phyloP scores from a whole-genome alignment of 1,284 basidiomycete species.

The Malassezia nana region DNA sequence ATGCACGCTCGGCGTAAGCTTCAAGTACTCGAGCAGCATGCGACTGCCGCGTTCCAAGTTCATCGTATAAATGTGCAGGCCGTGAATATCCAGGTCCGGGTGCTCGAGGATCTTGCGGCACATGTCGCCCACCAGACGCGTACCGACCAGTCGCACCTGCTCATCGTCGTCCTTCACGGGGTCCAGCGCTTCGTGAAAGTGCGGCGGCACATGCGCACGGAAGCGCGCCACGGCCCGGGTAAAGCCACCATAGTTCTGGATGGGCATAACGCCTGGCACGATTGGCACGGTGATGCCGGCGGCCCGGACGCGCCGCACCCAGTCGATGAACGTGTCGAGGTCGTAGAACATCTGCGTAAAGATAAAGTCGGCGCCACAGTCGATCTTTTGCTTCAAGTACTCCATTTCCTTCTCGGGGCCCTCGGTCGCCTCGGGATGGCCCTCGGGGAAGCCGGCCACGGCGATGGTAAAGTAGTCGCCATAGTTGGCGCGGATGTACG shows the following conservation, averaged over 20 bases:
- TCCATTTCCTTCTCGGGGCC: constrained; percentile 59
- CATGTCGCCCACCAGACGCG: constrained; percentile 43
- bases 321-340: constrained; percentile 68
- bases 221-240: constrained; percentile 80
- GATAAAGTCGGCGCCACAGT: constrained; percentile 77
- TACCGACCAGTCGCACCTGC: constrained; percentile 35
- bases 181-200: constrained; percentile 69
- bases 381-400: constrained; percentile 76
- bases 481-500: constrained; percentile 42
- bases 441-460: constrained; percentile 55
- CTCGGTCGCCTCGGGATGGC: constrained; percentile 52
- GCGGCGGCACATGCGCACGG: constrained; percentile 69
- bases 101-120: constrained; percentile 40
- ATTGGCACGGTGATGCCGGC: constrained; percentile 78
- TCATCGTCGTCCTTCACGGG: constrained; percentile 63
- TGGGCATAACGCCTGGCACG: constrained; percentile 89
- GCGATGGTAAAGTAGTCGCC: constrained; percentile 47
- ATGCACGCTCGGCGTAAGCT: constrained; percentile 38
- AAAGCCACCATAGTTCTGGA: constrained; percentile 97
- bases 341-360: constrained; percentile 97
- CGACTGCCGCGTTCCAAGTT: constrained; percentile 46
- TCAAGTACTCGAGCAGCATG: constrained; percentile 46
- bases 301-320: constrained; percentile 59
- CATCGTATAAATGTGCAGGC: constrained; percentile 48
- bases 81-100: constrained; percentile 34